Base-by-base conservation (phyloP, 2,329 filamentous ascomycete species). In the Shiraia bambusicola region DNA sequence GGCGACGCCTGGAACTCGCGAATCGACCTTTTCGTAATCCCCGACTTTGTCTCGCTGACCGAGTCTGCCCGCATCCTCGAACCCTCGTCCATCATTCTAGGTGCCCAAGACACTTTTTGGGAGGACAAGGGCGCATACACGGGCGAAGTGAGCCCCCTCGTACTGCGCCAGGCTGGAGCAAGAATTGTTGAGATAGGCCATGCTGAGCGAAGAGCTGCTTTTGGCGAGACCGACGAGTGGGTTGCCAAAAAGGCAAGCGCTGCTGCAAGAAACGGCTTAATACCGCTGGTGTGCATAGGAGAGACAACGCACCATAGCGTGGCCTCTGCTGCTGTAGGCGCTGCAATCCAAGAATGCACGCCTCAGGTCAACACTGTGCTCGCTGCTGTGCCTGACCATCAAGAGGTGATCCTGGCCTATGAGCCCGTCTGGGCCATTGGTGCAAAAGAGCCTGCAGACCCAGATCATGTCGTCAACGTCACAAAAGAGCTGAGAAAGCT, bases 361-460 rank as follows among this genome's bases (percentile, higher is more conserved):
- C 69, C 72, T 4, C 87, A 92, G 67, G 75, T 94, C 41, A 74
- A 76, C 28, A 73, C 80, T 1, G 81, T 88, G 2, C 63, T 93
- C 37, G 71, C 71, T 1, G 78, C 75, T 0, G 72, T 92, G 6
- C 77, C 82, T 1, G 72, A 73, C 9, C 74, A 81, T 12, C 79
- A 82, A 0, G 84, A 89, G 34, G 77, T 93, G 4, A 79, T 92
- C 6, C 76, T 94, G 42, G 88, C 88, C 1, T 94, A 94, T 61
- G 88, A 94, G 72, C 88, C 88, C 6, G 87, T 93, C 1, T 94
- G 88, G 88, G 88, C 88, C 1, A 94, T 93, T 66, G 88, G 88
- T 0, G 83, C 87, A 8, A 73, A 78, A 1, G 74, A 84, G 58
- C 88, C 88, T 2, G 88, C 88, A 0, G 77, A 77, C 6, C 79